Evolutionary conservation across 1,284 basidiomycete genomes (phyloP), one percentile per base, ranked within the genome.

Genomic region (Pterula multifida): DNA sequence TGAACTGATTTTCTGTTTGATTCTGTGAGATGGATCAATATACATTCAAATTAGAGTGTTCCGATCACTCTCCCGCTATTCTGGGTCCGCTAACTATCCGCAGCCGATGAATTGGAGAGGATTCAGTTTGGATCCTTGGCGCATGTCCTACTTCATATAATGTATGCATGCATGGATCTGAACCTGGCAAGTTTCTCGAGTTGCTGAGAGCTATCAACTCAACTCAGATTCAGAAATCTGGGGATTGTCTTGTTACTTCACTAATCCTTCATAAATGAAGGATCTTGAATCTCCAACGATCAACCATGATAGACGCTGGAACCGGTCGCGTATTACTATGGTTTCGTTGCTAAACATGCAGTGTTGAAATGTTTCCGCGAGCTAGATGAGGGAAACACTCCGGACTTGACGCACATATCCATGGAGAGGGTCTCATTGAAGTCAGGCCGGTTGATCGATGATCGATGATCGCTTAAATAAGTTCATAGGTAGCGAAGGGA

Each of bases 21-120:
- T 6, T 15, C 28, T 32, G 28, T 6, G 6, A 15, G 15, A 6
- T 15, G 15, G 15, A 6, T 32, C 39, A 42, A 9, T 17, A 42
- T 42, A n/a, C n/a, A n/a, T n/a, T n/a, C n/a, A n/a, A n/a, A n/a
- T 42, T 42, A 42, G 39, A 32, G 39, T 42, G 39, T 42, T 42
- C 39, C 39, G 39, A 42, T 42, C 39, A 42, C 39, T 42, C 6
- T 6, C 17, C 39, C 39, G 19, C 17, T 42, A 22, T 19, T 42
- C 39, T 42, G 39, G 39, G 39, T 42, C 6, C 9, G 39, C 39
- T 32, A 6, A 6, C 28, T 32, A n/a, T n/a, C 28, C 28, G 28
- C 28, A 32, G 15, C 6, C 15, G 28, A 15, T 32, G 6, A 15
- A 32, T 6, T 32, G 6, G 28, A 15, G 15, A 6, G 28, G 15